phyloP scores from a whole-genome alignment of 2,329 filamentous ascomycete species.

The Aureobasidium uvarum region DNA sequence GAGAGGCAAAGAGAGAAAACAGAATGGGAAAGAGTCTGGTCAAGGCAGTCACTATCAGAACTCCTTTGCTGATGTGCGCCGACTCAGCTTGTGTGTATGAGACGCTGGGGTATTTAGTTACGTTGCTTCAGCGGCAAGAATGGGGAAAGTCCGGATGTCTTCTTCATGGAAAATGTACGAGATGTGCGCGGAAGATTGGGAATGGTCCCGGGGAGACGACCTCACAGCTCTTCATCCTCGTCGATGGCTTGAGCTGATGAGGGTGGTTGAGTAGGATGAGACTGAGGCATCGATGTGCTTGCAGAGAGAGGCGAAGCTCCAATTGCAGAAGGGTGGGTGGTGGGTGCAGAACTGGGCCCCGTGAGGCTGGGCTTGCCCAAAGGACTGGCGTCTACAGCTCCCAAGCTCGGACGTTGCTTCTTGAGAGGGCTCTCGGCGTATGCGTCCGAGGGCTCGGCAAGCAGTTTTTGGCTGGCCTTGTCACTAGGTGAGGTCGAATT shows the following conservation, averaged over 20 bases:
- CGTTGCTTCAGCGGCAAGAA: neutral
- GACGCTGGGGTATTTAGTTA: constrained; percentile 10
- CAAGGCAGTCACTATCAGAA: neutral
- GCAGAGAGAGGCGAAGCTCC: constrained; percentile 14
- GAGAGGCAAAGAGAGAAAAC: neutral
- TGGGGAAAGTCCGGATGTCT: neutral
- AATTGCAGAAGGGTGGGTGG: constrained; percentile 1
- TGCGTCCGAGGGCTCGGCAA: constrained; percentile 45
- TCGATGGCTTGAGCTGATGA: constrained; percentile 13
- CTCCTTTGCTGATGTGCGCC: neutral
- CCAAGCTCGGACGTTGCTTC: constrained; percentile 65
- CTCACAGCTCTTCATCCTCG: constrained; percentile 28
- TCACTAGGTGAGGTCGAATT: constrained; percentile 35
- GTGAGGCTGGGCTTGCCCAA: constrained; percentile 15
- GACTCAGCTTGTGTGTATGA: neutral
- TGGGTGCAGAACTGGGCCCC: neutral
- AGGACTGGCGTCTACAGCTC: constrained; percentile 25
- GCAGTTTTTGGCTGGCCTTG: constrained; percentile 32
- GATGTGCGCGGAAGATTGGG: neutral
- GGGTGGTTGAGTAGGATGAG: neutral
- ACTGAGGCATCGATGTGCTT: constrained; percentile 18
- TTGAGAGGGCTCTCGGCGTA: constrained; percentile 69
- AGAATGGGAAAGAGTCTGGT: neutral
- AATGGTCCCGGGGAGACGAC: neutral
- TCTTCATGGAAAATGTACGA: neutral